Evolutionary conservation across 495 filamentous ascomycete genomes (phyloP).

Genomic region (Aspergillus indologenus): DNA sequence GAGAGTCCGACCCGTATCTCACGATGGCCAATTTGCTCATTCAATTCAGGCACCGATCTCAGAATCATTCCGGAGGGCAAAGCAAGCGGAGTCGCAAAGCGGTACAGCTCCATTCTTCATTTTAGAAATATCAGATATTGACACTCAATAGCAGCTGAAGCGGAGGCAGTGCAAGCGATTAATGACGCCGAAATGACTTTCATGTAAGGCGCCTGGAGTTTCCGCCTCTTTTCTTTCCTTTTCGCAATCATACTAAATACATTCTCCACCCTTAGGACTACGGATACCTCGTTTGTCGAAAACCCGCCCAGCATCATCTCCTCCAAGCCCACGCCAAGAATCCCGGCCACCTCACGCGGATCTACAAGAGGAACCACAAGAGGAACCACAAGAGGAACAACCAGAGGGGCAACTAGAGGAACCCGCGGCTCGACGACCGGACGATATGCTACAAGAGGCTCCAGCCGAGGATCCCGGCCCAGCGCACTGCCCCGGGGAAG

Average conservation of each 20-base stretch:
- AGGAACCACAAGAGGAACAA: slow-evolving; percentile 21
- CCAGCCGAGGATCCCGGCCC: slow-evolving; percentile 31
- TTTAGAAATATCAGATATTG: background rate
- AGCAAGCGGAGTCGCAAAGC: slow-evolving; percentile 50
- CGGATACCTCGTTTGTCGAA: slow-evolving; percentile 90
- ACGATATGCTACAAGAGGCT: slow-evolving; percentile 41
- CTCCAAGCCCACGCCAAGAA: slow-evolving; percentile 63
- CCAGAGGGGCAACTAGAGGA: slow-evolving; percentile 23
- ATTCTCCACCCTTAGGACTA: slow-evolving; percentile 60
- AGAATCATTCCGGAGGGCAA: slow-evolving; percentile 71
- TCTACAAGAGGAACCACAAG: slow-evolving; percentile 16
- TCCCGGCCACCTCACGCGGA: slow-evolving; percentile 47
- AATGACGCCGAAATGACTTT: slow-evolving; percentile 78
- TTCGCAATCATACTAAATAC: background rate
- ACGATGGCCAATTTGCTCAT: slow-evolving; percentile 22
- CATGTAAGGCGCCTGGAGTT: slow-evolving; percentile 59
- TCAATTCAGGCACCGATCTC: slow-evolving; percentile 55
- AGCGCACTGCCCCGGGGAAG: slow-evolving; percentile 43
- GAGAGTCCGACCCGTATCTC: slow-evolving; percentile 56
- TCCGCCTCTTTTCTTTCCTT: background rate
- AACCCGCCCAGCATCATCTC: slow-evolving; percentile 66
- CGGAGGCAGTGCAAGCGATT: slow-evolving; percentile 25
- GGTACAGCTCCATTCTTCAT: slow-evolving; percentile 23
- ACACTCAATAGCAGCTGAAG: slow-evolving; percentile 23
- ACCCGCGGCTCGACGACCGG: slow-evolving; percentile 40